Evolutionary conservation across 2,329 filamentous ascomycete species (phyloP).

Genomic region (Juglanconis oblonga): DNA sequence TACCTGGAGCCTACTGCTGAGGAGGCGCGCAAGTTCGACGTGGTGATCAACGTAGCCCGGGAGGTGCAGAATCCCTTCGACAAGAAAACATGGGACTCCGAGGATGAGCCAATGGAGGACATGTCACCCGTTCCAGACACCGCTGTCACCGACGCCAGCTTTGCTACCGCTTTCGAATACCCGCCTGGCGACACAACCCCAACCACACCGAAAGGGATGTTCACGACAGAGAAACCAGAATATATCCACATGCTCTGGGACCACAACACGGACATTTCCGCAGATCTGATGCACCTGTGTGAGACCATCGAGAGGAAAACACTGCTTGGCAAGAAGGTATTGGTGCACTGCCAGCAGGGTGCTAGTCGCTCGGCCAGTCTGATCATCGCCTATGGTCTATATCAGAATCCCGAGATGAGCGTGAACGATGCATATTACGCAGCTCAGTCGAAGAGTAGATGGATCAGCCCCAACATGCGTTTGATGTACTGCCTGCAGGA

Average conservation of each 20-base stretch:
- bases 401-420: slow-evolving; percentile 70
- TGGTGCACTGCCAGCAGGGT: slow-evolving; percentile 83
- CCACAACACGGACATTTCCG: slow-evolving; percentile 81
- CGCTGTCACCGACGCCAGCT: slow-evolving; percentile 55
- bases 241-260: slow-evolving; percentile 89
- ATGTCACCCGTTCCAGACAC: slow-evolving; percentile 53
- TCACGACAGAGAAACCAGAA: slow-evolving; percentile 58
- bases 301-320: slow-evolving; percentile 72
- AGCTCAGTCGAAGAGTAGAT: slow-evolving; percentile 76
- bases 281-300: slow-evolving; percentile 72
- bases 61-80: slow-evolving; percentile 77
- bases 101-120: slow-evolving; percentile 25
- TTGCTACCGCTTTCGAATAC: slow-evolving; percentile 60
- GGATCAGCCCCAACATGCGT: slow-evolving; percentile 91
- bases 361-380: slow-evolving; percentile 81
- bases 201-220: slow-evolving; percentile 55
- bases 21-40: slow-evolving; percentile 74
- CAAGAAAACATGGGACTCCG: slow-evolving; percentile 24
- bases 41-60: slow-evolving; percentile 80
- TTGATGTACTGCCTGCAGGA: slow-evolving; percentile 87
- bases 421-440: slow-evolving; percentile 82
- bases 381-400: slow-evolving; percentile 82
- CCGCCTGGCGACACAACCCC: slow-evolving; percentile 46
- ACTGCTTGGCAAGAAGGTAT: slow-evolving; percentile 70
- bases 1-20: slow-evolving; percentile 78